phyloP scores from a whole-genome alignment of 176 grass and related monocot species.

The Zea mays region Zm-B73-REFERENCE-NAM-5.0 NC_050097.1:189405501-189406000 shows the following conservation, averaged over 20 bases:
- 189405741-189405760: too few relatives aligned
- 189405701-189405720: too few relatives aligned
- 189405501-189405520: too few relatives aligned
- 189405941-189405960: conserved; percentile 25
- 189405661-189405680: background rate
- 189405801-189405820: background rate
- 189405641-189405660: background rate
- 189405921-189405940: conserved; percentile 60
- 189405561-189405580: too few relatives aligned
- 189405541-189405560: too few relatives aligned
- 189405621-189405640: background rate
- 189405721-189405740: too few relatives aligned
- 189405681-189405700: too few relatives aligned
- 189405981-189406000: conserved; percentile 42
- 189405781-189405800: too few relatives aligned
- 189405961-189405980: conserved; percentile 30
- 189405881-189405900: background rate
- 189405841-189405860: too few relatives aligned
- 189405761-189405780: too few relatives aligned
- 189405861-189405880: background rate
- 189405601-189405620: background rate
- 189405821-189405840: background rate
- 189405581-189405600: background rate
- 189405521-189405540: too few relatives aligned
- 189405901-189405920: too few relatives aligned